Conservation (phyloP, 2,329 filamentous ascomycete species). For the Metarhizium anisopliae region DNA sequence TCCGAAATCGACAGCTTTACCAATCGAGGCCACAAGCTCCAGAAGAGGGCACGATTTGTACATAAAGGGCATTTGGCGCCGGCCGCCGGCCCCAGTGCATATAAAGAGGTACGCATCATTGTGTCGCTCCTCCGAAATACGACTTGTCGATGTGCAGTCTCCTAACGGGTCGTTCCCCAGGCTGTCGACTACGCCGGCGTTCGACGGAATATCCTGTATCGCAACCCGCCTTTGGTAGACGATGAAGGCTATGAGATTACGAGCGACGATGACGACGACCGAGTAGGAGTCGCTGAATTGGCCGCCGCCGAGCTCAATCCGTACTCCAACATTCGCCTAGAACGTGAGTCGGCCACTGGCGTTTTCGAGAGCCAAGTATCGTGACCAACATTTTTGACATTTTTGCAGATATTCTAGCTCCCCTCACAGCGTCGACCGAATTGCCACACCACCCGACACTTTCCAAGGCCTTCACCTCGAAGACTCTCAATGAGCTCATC, state of each 20-base stretch:
- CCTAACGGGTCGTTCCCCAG: constrained; percentile 29
- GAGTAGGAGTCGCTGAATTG: constrained; percentile 49
- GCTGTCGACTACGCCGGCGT: constrained; percentile 66
- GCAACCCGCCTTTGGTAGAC: constrained; percentile 64
- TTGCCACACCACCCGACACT: constrained; percentile 66
- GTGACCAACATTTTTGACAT: constrained; percentile 22
- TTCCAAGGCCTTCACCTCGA: constrained; percentile 65
- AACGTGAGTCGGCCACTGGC: constrained; percentile 43
- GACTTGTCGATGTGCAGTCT: neutral
- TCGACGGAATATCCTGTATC: constrained; percentile 61
- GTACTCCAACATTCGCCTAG: constrained; percentile 61
- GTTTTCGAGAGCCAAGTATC: neutral
- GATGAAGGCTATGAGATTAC: constrained; percentile 72
- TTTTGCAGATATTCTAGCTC: constrained; percentile 58
- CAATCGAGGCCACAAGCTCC: constrained; percentile 72
- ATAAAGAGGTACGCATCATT: constrained; percentile 53
- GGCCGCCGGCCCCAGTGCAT: constrained; percentile 55
- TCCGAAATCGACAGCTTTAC: constrained; percentile 59
- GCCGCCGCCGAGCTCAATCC: constrained; percentile 63
- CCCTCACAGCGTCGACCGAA: constrained; percentile 66
- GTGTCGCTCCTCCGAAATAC: constrained; percentile 5
- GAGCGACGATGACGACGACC: constrained; percentile 61
- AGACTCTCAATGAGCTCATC: constrained; percentile 62
- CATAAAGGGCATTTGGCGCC: constrained; percentile 61
- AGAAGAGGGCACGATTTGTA: constrained; percentile 64